Evolutionary conservation across 176 grass and related monocot genomes (phyloP), one percentile per base, ranked within the genome.

Genomic region (Aegilops tauschii): DNA sequence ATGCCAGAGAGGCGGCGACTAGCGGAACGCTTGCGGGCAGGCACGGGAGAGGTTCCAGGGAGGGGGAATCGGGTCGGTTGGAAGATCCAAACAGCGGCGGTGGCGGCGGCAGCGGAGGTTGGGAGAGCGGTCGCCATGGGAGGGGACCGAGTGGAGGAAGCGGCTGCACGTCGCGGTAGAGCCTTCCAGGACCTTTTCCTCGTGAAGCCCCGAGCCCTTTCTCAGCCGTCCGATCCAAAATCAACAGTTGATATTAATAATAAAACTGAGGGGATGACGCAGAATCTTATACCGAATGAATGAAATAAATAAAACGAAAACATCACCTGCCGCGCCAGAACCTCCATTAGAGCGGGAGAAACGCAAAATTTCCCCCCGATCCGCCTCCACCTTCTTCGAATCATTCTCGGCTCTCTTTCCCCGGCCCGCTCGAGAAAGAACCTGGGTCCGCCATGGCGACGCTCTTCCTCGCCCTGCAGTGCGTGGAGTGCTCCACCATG

Each of bases 401-500:
- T 66, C 56, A 20, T 34, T 34, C 10, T 71, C 28, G 25, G 35
- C 34, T 80, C 77, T 49, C 28, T 61, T 17, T 27, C 49, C 82
- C 27, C 72, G 32, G 73, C 40, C 52, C 82, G n/a, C 31, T 44
- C 36, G 47, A 78, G 12, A 73, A 54, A 78, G 12, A 73, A 54
- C 54, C 73, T 13, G 32, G 12, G 45, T 42, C 32, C 25, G 65
- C 87, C 67, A 95, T 93, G 95, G 50, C 84, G 73, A 92, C 81
- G 54, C 87, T 86, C 68, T 98, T 98, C 87, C 66, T 95, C 85
- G 91, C 93, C 10, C 84, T 98, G 29, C 91, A 95, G 78, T 98
- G 95, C 86, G 85, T 90, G 83, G 86, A 91, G 47, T 98, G 93
- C 86, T 84, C 88, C 72, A 98, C 84, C 32, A 93, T 98, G 96